Conservation (phyloP, 805 yeast genomes). For the Kuraishia molischiana region DNA sequence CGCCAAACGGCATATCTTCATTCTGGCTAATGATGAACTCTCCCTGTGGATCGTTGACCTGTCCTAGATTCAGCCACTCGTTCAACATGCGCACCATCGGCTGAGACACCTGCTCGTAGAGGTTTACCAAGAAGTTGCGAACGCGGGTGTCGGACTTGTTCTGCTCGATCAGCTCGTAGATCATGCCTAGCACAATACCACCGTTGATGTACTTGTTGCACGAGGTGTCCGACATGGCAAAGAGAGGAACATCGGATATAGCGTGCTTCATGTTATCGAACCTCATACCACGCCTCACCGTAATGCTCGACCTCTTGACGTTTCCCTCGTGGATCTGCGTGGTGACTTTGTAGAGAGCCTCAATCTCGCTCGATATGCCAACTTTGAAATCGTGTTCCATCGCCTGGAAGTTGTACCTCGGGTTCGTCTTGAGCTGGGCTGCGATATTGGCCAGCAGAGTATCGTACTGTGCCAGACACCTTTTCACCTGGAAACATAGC, state of each 20-base stretch:
- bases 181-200: slow-evolving; percentile 55
- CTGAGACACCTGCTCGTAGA: slow-evolving; percentile 50
- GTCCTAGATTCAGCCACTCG: slow-evolving; percentile 72
- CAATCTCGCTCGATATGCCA: slow-evolving; percentile 25
- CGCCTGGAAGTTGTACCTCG: slow-evolving; percentile 46
- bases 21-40: slow-evolving; percentile 67
- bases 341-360: slow-evolving; percentile 50
- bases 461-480: slow-evolving; percentile 26
- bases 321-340: slow-evolving; percentile 41
- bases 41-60: slow-evolving; percentile 64
- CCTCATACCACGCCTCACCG: slow-evolving; percentile 15
- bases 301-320: slow-evolving; percentile 23
- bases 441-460: slow-evolving; percentile 34
- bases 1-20: slow-evolving; percentile 2
- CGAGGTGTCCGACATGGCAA: slow-evolving; percentile 37
- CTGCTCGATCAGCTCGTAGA: slow-evolving; percentile 46
- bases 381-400: slow-evolving; percentile 41
- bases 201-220: slow-evolving; percentile 61
- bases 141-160: slow-evolving; percentile 60
- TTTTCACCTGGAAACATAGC: slow-evolving; percentile 51
- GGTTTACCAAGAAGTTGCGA: slow-evolving; percentile 34
- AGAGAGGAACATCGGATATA: slow-evolving; percentile 9
- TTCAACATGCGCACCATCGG: slow-evolving; percentile 63
- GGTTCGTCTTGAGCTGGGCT: slow-evolving; percentile 34
- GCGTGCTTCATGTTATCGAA: slow-evolving; percentile 22